phyloP scores from a whole-genome alignment of 2,329 filamentous ascomycete species.

The Verticillium zaregamsianum region DNA sequence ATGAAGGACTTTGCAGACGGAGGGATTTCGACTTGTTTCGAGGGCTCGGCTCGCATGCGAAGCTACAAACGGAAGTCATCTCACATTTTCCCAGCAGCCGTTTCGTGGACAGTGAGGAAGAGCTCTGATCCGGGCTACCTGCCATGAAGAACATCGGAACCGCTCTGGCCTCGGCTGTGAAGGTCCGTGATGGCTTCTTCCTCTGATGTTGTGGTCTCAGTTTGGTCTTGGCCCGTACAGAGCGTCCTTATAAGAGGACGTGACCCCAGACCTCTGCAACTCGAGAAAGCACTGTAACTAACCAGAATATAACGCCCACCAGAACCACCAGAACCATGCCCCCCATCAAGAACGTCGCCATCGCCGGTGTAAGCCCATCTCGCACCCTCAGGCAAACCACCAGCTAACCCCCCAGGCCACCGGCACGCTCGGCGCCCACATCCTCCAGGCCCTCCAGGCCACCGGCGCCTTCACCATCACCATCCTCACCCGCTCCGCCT shows the following conservation, averaged over 20 bases:
- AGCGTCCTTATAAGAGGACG: too few species aligned
- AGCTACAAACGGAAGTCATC: too few species aligned
- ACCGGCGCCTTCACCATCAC: conserved; percentile 28
- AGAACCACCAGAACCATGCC: neutral
- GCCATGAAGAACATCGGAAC: too few species aligned
- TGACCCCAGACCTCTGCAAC: neutral
- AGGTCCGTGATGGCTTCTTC: too few species aligned
- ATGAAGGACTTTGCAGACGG: neutral
- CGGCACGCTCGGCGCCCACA: conserved; percentile 26
- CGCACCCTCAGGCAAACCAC: neutral
- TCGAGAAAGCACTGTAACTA: neutral
- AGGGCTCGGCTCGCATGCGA: too few species aligned
- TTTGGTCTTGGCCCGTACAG: too few species aligned
- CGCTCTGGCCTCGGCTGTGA: too few species aligned
- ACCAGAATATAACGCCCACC: neutral
- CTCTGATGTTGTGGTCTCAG: too few species aligned
- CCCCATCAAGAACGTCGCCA: conserved; percentile 1
- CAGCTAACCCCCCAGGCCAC: conserved; percentile 12
- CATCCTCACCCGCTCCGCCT: conserved; percentile 29
- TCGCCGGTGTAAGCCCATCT: neutral
- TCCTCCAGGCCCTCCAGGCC: conserved; percentile 22
- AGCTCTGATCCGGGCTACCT: too few species aligned
- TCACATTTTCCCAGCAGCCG: too few species aligned
- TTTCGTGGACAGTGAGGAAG: too few species aligned
- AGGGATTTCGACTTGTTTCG: too few species aligned